Percentiles rank a stretch among this genome's conserved stretches.
Conservation (phyloP, 495 filamentous ascomycete species). For the Acidomyces sp. region DNA sequence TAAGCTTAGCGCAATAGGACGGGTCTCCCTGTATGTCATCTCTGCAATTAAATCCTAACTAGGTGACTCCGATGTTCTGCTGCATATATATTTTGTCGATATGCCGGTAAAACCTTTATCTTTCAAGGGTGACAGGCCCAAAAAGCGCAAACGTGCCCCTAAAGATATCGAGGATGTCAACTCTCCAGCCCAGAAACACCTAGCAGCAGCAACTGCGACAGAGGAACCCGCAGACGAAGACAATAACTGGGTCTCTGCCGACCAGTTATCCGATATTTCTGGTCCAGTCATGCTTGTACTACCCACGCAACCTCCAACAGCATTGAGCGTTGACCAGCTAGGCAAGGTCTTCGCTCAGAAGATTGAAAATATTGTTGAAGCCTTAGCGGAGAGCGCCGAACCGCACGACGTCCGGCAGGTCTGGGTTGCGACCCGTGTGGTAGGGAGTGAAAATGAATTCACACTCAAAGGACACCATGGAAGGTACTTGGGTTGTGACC, state of each 20-base stretch:
- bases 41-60: too few relatives aligned
- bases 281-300: conserved; percentile 75
- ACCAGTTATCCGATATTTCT: conserved; percentile 57
- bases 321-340: conserved; percentile 68
- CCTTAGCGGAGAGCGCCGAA: conserved; percentile 65
- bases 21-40: too few relatives aligned
- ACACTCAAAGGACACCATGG: conserved; percentile 84
- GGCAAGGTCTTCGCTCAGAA: conserved; percentile 70
- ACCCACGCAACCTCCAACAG: conserved; percentile 51
- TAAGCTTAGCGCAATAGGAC: too few relatives aligned
- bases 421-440: conserved; percentile 77
- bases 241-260: conserved; percentile 83
- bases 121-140: conserved; percentile 90
- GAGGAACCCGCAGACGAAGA: conserved; percentile 44
- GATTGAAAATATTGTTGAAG: conserved; percentile 73
- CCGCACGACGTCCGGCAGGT: conserved; percentile 92
- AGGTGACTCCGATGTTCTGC: too few relatives aligned
- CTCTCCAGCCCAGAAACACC: conserved; percentile 29
- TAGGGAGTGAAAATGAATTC: conserved; percentile 57
- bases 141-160: conserved; percentile 67
- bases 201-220: conserved; percentile 28
- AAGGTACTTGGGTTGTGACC: conserved; percentile 75
- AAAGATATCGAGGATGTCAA: conserved; percentile 26
- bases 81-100: background rate
- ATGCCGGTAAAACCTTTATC: conserved; percentile 63